Base-by-base conservation (phyloP, 2,329 filamentous ascomycete species). In the Trichoderma breve region DNA sequence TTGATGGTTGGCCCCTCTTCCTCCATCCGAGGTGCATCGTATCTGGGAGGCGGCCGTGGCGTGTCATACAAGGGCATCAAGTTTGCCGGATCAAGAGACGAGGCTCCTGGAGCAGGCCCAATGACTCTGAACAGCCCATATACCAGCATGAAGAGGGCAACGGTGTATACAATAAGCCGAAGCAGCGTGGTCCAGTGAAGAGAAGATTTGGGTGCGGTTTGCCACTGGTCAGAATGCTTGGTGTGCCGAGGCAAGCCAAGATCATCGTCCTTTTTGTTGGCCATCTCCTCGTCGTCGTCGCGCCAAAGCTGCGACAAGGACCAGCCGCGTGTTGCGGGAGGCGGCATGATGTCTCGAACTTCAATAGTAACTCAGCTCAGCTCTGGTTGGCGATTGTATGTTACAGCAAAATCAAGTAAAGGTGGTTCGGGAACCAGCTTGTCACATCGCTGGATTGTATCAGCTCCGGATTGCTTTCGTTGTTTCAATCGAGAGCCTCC, bases 211-310 rank as follows among this genome's bases (percentile, higher is more conserved):
- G 68, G 82, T 8, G 84, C 77, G 24, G 79, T 73, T 71, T 82
- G 80, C 85, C 86, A 87, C 73, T 80, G 80, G 26, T 74, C 73
- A 8, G 39, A 11, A 11, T 67, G 73, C n/a, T 28, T 73, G 21
- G 70, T 8, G 73, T 75, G 78, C 72, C 75, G 75, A 18, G 78
- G 70, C 32, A 73, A 60, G 28, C 8, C n/a, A 43, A 85, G 83
- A 78, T 90, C 88, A 78, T 90, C 88, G 78, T 89, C 84, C 80
- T 89, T 90, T 80, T 90, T 90, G 70, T 89, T 90, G 66, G 84
- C 86, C 78, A 88, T 81, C 75, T 88, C 86, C 75, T 88, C 87
- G 75, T 89, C 85, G 74, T 89, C 85, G 76, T 81, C 84, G 72
- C 84, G 78, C 79, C 86, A 87, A 69, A 86, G 78, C 72, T 82